phyloP scores from a whole-genome alignment of 75 land plant species.

The Selaginella moellendorffii region DNA sequence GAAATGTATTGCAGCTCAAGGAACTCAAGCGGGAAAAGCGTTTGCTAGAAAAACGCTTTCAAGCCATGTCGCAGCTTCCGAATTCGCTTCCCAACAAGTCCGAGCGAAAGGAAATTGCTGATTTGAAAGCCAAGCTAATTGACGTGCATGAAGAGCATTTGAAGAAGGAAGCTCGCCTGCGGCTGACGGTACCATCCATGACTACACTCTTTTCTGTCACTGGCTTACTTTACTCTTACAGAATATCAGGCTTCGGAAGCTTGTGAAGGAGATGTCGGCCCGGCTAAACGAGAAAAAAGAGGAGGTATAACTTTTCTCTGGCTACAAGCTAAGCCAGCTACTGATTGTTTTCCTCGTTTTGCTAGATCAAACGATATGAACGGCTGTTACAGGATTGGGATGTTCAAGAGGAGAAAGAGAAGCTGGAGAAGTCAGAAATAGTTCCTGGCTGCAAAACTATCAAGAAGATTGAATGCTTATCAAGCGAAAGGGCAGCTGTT shows the following conservation, averaged over 20 bases:
- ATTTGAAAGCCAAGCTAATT: not conserved
- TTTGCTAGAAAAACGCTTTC: not conserved
- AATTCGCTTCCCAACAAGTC: not conserved
- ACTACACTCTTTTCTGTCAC: not conserved
- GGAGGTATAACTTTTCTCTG: not conserved
- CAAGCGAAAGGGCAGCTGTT: not conserved
- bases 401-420: not conserved
- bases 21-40: not conserved
- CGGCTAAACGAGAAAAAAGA: not conserved
- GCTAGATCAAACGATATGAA: not conserved
- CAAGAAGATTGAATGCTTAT: not conserved
- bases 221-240: not conserved
- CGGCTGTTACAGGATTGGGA: not conserved
- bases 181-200: not conserved
- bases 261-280: not conserved
- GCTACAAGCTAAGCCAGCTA: too few species aligned
- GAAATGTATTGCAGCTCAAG: not conserved
- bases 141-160: not conserved
- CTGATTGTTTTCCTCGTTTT: too few species aligned
- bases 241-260: slow-evolving; percentile 1
- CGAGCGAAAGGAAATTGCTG: not conserved
- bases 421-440: not conserved
- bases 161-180: not conserved
- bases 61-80: not conserved
- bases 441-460: not conserved